Percentiles rank a stretch among this genome's conserved stretches.
phyloP scores from a whole-genome alignment of 1,284 basidiomycete genomes.

The Melampsora americana region DNA sequence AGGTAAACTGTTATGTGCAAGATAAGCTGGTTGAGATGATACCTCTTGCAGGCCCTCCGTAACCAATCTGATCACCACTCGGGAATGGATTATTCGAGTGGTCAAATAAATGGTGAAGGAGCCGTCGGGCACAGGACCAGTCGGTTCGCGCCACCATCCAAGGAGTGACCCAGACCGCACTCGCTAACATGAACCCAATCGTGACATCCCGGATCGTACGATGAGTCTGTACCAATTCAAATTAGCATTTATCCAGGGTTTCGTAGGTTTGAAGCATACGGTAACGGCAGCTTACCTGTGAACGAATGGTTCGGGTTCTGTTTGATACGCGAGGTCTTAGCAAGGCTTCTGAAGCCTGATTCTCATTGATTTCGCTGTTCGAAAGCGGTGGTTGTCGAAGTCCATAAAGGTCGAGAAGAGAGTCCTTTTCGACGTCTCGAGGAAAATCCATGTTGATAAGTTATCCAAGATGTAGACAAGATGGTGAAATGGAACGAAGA shows the following conservation, averaged over 20 bases:
- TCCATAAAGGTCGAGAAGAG: not conserved
- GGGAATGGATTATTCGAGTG: not conserved
- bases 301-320: not conserved
- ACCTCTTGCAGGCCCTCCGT: not conserved
- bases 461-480: no score
- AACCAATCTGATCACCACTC: constrained; percentile 3
- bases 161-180: constrained; percentile 29
- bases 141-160: constrained; percentile 7
- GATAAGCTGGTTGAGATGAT: not conserved
- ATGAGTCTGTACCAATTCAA: constrained; percentile 7
- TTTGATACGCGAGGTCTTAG: not conserved
- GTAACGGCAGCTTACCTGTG: not conserved
- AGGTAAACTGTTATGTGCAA: not conserved
- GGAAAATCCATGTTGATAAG: not conserved
- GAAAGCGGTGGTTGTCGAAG: not conserved
- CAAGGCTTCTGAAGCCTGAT: not conserved
- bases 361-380: not conserved
- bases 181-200: constrained; percentile 33
- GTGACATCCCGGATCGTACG: constrained; percentile 35
- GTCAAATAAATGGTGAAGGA: not conserved
- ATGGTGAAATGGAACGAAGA: no score
- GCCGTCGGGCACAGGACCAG: constrained; percentile 18
- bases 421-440: constrained; percentile 1
- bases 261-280: not conserved
- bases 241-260: not conserved